Base-by-base conservation (phyloP, 1,284 basidiomycete species). In the Ceratobasidium sp. region DNA sequence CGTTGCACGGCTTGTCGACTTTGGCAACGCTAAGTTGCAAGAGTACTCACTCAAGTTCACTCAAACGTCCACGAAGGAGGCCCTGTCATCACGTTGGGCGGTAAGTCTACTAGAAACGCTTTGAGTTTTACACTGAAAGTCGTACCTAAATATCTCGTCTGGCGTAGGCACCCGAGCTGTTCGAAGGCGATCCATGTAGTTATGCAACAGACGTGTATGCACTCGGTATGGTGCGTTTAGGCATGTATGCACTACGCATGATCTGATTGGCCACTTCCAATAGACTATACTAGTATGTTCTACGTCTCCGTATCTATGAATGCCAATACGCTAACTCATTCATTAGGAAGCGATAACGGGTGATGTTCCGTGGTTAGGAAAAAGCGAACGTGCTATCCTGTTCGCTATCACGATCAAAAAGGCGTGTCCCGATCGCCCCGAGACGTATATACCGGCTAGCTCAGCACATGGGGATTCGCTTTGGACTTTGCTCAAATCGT, bases 281-380 rank as follows among this genome's bases (percentile, higher is more conserved):
- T 4, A 55, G 53, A 55, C 53, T 4, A 55, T 55, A 15, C n/a
- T 55, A 4, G 53, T 55, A 55, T 55, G 12, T 23, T 15, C 5
- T 20, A 5, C 53, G n/a, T 55, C n/a, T n/a, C n/a, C n/a, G n/a
- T n/a, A n/a, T 46, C 13, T 46, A 46, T 13, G 13, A 46, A 13
- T 13, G 44, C 44, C 44, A 6, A 6, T 13, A 46, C 13, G 44
- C 44, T 46, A 13, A 6, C 44, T 46, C 13, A 6, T 6, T 46
- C 44, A 13, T n/a, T 46, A 73, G 70, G 70, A 73, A 49, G 44
- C 23, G 6, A 61, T 73, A 28, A 73, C 56, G 1, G 70, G 70
- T 10, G 39, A 49, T 23, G 56, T 73, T 2, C 70, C 70, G 9
- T 63, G 56, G 23, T 12, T n/a, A 18, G 70, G 58, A 20, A 46